Evolutionary conservation across 2,329 filamentous ascomycete species (phyloP).

Genomic region (Alternaria triticina): DNA sequence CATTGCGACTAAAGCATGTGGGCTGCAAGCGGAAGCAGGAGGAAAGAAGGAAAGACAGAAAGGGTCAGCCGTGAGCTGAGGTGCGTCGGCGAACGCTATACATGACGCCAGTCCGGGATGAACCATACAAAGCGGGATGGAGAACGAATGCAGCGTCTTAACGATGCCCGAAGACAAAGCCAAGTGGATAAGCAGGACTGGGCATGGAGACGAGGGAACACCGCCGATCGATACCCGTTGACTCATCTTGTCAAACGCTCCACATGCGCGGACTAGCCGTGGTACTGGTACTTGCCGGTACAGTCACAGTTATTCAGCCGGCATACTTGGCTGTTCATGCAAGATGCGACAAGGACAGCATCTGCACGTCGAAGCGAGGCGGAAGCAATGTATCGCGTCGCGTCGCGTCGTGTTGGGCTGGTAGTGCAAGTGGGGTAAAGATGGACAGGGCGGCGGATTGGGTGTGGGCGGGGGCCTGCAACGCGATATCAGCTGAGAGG

Average conservation of each 20-base stretch:
- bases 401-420: background rate
- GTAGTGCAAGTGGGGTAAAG: background rate
- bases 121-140: background rate
- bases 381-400: background rate
- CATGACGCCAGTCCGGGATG: background rate
- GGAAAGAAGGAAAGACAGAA: background rate
- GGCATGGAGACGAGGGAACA: background rate
- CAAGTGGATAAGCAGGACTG: background rate
- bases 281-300: background rate
- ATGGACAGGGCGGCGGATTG: conserved; percentile 1
- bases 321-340: background rate
- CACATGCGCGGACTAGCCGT: background rate
- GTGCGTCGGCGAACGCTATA: background rate
- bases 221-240: background rate
- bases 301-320: background rate
- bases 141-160: background rate
- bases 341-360: background rate
- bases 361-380: background rate
- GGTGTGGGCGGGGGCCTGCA: conserved; percentile 1
- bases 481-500: conserved; percentile 45
- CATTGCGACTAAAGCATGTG: background rate
- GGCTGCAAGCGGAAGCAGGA: background rate
- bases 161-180: background rate
- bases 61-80: background rate
- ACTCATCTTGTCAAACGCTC: background rate